Evolutionary conservation across 106 monocot genomes (phyloP), one percentile per base, ranked within the genome.

Genomic region (Dendrobium catenatum): DNA sequence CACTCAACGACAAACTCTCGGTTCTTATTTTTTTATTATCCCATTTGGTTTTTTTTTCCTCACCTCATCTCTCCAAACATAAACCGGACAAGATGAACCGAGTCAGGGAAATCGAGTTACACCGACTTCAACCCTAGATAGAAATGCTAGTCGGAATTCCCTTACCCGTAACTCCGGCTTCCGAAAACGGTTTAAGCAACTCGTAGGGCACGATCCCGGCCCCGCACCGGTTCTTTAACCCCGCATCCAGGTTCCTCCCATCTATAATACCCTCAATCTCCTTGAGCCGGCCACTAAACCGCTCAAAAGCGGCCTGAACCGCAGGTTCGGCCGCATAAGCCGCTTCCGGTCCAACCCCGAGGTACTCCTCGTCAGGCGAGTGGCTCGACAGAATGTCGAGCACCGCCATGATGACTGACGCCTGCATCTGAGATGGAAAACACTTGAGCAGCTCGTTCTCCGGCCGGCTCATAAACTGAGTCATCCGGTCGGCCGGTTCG

Each of bases 141-240:
- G 97, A 89, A 49, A 94, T 83, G 72, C 97, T 97, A 59, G 89
- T 97, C 15, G 97, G 97, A 75, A 97, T 76, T 3, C 97, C 97
- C 72, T 78, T 89, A 33, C 92, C 97, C 0, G 97, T 94, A 42
- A 92, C 97, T 5, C 97, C 97, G 2, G 92, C 85, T 10, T 81
- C 75, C 0, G 97, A 97, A 48, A 82, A 90, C 11, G 90, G 94
- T 55, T 89, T 85, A 49, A 97, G 72, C 9, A 97, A 86, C 84
- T 97, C 90, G 54, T 97, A 97, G 0, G 97, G 94, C 5, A 88
- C 74, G 1, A 97, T 74, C 1, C 97, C 97, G 1, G 91, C 93
- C 22, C 93, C 96, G 13, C 81, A 88, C 80, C 94, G 85, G 58
- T 94, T 94, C 78, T 16, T 87, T 51, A 91, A 73, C 2, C 79